Evolutionary conservation across 768 basidiomycete genomes (phyloP).

Genomic region (Fomitopsis serialis): DNA sequence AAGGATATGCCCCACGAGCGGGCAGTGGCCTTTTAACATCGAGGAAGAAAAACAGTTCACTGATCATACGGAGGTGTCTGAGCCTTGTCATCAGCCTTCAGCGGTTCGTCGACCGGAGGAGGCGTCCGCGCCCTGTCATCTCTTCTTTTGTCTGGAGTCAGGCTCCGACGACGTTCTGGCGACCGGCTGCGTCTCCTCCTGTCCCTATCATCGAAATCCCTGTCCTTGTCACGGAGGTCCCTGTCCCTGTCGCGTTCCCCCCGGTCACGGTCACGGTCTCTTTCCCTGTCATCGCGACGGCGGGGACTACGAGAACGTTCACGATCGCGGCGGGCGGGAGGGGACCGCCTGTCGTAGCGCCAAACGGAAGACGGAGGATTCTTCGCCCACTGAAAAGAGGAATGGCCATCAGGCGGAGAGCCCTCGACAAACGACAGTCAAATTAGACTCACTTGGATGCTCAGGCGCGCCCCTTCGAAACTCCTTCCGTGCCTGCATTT

Average conservation of each 20-base stretch:
- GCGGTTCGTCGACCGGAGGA: slow-evolving; percentile 38
- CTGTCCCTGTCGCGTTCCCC: slow-evolving; percentile 28
- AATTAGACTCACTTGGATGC: slow-evolving; percentile 54
- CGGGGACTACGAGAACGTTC: slow-evolving; percentile 53
- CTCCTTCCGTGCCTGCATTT: slow-evolving; percentile 61
- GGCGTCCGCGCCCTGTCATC: slow-evolving; percentile 52
- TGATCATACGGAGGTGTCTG: slow-evolving; percentile 56
- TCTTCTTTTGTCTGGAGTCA: slow-evolving; percentile 36
- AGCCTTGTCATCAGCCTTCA: slow-evolving; percentile 46
- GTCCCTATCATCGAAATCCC: slow-evolving; percentile 34
- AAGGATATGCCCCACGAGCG: background rate
- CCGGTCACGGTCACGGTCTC: slow-evolving; percentile 24
- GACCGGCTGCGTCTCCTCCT: slow-evolving; percentile 46
- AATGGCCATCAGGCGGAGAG: background rate
- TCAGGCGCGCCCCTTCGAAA: slow-evolving; percentile 71
- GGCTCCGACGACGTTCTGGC: slow-evolving; percentile 42
- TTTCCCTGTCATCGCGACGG: slow-evolving; percentile 25
- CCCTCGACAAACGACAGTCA: background rate
- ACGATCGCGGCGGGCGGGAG: slow-evolving; percentile 37
- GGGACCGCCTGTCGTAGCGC: slow-evolving; percentile 62
- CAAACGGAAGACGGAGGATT: slow-evolving; percentile 80
- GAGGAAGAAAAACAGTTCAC: background rate
- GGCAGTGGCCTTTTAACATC: background rate
- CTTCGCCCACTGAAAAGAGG: slow-evolving; percentile 60
- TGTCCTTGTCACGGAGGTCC: slow-evolving; percentile 31